Evolutionary conservation across 306 rosid species (phyloP).

Genomic region (Astragalus glycyphyllos): DNA sequence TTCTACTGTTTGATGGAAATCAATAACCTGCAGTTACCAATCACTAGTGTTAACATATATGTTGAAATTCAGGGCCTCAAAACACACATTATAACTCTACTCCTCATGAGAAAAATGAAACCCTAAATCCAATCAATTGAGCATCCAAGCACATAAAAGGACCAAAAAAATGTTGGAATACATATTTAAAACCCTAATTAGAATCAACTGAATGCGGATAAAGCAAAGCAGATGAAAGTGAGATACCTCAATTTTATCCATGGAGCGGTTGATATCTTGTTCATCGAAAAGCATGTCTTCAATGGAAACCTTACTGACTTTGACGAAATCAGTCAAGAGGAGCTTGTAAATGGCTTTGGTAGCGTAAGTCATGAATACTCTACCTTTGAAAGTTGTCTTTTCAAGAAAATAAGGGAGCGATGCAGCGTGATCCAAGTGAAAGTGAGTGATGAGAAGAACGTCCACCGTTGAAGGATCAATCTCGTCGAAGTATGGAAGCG

Average conservation of each 20-base stretch:
- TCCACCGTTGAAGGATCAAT: constrained; percentile 86
- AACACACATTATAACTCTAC: not conserved
- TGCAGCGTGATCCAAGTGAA: constrained; percentile 95
- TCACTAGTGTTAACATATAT: not conserved
- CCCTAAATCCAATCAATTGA: not conserved
- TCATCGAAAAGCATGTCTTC: constrained; percentile 90
- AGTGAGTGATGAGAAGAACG: constrained; percentile 90
- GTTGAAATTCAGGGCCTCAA: not conserved
- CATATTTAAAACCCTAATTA: not conserved
- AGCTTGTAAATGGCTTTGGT: constrained; percentile 92
- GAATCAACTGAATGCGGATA: not conserved
- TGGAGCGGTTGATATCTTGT: constrained; percentile 91
- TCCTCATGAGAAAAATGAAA: not conserved
- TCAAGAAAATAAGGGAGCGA: constrained; percentile 92
- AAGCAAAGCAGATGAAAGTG: not conserved
- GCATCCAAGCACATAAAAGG: not conserved
- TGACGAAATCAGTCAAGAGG: constrained; percentile 80
- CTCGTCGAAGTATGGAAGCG: constrained; percentile 95
- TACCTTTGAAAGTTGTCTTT: constrained; percentile 91
- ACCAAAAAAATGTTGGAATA: no score
- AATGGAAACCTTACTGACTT: constrained; percentile 93
- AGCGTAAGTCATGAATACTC: constrained; percentile 96
- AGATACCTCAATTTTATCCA: constrained; percentile 92
- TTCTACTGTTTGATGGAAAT: constrained; percentile 96
- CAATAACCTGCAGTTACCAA: constrained; percentile 75